Base-by-base conservation (phyloP, 2,329 filamentous ascomycete species). In the Alternaria dauci region DNA sequence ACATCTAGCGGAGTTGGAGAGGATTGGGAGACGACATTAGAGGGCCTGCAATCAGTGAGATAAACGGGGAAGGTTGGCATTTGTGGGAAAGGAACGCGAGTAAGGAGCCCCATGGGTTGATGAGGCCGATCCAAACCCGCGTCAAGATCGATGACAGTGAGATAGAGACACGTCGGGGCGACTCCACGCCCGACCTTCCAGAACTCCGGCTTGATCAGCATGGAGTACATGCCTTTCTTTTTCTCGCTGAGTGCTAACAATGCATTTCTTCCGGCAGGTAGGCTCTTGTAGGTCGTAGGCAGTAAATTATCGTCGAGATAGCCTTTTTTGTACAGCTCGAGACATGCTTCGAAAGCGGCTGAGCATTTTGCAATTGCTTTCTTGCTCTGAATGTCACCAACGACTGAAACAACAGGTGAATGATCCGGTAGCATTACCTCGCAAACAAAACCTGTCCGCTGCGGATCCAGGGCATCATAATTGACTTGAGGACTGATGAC, bases 261-360 rank as follows among this genome's bases (percentile, higher is more conserved):
- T 2, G 94, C 93, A 76, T 97, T 97, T n/a, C 92, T 86, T 91
- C 96, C 94, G 0, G 82, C 84, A 4, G 93, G 94, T 0, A 95
- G 82, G 39, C 85, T 83, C 72, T 90, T 94, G 20, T 84, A 83
- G 61, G 92, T 91, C 0, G 86, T 86, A 0, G 95, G 92, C 56
- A 92, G 85, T 2, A 98, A 83, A 73, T 93, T 82, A 0, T 88
- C 85, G 72, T 97, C 87, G 5, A 99, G 82, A 61, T 90, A 88
- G 2, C 86, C 86, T 54, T 85, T 84, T 59, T 87, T 83, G 48
- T 89, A 83, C 16, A 99, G 83, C 62, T 88, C 76, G 1, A 93
- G 75, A 71, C 94, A 97, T 52, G 91, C 87, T 71, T 93, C 87
- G 74, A 94, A 98, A 0, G 95, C 94, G 3, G 94, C 94, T 0